A percentile compares a stretch with the other conserved stretches of the same genome.
These are phyloP conservation scores for Trypanosoma caninum DNA, from an alignment of 208 protist genomes.

Conservation along the genomic window DNA sequence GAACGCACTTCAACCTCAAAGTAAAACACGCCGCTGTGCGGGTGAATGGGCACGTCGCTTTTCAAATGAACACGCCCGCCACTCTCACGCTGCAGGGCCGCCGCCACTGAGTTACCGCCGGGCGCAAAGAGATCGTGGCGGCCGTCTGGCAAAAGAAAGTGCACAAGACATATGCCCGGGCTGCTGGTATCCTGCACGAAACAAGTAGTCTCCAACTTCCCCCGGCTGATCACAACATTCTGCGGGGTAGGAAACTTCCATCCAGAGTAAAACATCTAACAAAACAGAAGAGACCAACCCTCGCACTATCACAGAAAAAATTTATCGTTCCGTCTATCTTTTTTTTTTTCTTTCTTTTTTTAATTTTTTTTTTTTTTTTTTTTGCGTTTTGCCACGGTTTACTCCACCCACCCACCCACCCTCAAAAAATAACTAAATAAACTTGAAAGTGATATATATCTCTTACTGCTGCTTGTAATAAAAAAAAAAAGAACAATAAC, in stretches of 20 bases:
- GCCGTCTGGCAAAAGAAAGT: conserved; percentile 18
- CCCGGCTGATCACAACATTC: conserved; percentile 25
- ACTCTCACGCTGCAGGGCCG: conserved; percentile 1
- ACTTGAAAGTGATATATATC: neutral
- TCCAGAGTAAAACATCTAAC: conserved; percentile 63
- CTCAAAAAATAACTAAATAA: neutral
- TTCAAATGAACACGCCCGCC: conserved; percentile 52
- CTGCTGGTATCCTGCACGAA: conserved; percentile 32
- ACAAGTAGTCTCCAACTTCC: conserved; percentile 15
- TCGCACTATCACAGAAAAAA: neutral
- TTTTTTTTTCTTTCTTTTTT: neutral
- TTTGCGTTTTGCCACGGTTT: neutral
- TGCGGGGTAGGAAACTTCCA: conserved; percentile 47
- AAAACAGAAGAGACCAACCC: neutral
- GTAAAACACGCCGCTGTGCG: conserved; percentile 49
- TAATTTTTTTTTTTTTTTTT: no score
- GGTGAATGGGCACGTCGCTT: conserved; percentile 41
- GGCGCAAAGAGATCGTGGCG: neutral
- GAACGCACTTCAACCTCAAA: conserved; percentile 53
- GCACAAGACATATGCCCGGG: conserved; percentile 26
- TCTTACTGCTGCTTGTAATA: neutral
- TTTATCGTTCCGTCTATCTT: neutral
- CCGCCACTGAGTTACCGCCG: neutral
- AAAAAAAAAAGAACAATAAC: neutral
- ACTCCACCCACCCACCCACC: neutral